Percentiles rank a stretch among this genome's conserved stretches.
These are phyloP conservation scores for Gloeostereum incarnatum DNA, from an alignment of 768 basidiomycete species.

Conservation along the genomic window DNA sequence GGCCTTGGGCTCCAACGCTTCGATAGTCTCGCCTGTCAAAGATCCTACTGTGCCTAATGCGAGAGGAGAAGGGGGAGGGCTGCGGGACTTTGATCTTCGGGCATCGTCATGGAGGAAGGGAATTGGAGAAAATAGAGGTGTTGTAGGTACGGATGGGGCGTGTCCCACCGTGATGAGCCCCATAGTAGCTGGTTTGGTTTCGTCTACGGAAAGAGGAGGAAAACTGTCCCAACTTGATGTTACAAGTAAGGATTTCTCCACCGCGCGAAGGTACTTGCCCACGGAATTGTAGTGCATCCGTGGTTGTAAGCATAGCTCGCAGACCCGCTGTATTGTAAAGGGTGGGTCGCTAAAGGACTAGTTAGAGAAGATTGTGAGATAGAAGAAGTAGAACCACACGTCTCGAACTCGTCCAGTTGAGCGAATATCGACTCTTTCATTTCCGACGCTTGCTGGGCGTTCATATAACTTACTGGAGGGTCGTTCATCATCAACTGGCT, in stretches of 20 bases:
- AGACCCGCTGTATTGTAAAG: constrained; percentile 86
- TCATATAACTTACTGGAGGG: constrained; percentile 50
- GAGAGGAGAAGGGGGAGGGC: constrained; percentile 71
- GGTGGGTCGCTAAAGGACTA: constrained; percentile 42
- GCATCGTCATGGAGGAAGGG: constrained; percentile 82
- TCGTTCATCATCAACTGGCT: constrained; percentile 41
- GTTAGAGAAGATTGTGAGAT: constrained; percentile 3
- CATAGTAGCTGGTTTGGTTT: constrained; percentile 25
- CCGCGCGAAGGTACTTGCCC: constrained; percentile 83
- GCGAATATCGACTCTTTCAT: constrained; percentile 47
- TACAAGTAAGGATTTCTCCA: constrained; percentile 76
- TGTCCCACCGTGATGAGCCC: constrained; percentile 34
- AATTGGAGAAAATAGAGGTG: constrained; percentile 82
- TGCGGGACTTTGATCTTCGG: constrained; percentile 68
- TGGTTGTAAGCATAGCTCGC: constrained; percentile 70
- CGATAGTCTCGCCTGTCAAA: constrained; percentile 19
- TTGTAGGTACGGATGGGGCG: constrained; percentile 52
- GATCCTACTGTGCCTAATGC: constrained; percentile 31
- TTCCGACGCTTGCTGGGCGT: constrained; percentile 47
- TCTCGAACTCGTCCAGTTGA: constrained; percentile 71
- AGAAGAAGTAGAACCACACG: constrained; percentile 33
- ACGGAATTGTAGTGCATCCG: constrained; percentile 63
- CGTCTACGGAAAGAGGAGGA: constrained; percentile 36
- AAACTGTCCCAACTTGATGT: constrained; percentile 75
- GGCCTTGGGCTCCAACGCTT: constrained; percentile 34